phyloP scores from a whole-genome alignment of 331 rosid species.

The Phaseolus coccineus region DNA sequence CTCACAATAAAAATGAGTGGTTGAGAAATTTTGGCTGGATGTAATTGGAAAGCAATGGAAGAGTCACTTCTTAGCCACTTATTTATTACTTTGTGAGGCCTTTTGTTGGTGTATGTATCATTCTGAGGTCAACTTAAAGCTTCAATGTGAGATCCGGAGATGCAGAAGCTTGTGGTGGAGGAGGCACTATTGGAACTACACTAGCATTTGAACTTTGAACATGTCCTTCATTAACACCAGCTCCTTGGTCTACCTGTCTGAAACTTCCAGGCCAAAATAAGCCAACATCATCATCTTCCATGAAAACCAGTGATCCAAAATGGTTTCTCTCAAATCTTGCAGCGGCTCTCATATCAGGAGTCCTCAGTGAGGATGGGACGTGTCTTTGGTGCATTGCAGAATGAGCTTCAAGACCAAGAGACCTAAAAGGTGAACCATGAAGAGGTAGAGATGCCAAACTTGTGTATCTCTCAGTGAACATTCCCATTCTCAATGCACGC shows the following conservation, averaged over 20 bases:
- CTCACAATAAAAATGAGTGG: slow-evolving; percentile 36
- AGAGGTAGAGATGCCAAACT: slow-evolving; percentile 95
- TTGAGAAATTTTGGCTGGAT: slow-evolving; percentile 24
- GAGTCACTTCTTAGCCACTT: slow-evolving; percentile 34
- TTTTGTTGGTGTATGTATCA: slow-evolving; percentile 25
- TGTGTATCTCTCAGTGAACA: slow-evolving; percentile 75
- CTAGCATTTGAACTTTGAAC: slow-evolving; percentile 52
- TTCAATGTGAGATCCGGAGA: slow-evolving; percentile 88
- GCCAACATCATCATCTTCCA: slow-evolving; percentile 81
- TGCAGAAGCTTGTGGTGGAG: slow-evolving; percentile 56
- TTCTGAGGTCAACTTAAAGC: slow-evolving; percentile 56
- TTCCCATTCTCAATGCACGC: slow-evolving; percentile 93
- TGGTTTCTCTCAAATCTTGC: slow-evolving; percentile 75
- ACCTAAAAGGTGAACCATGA: slow-evolving; percentile 84
- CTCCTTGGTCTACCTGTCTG: slow-evolving; percentile 65
- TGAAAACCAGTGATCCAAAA: slow-evolving; percentile 61
- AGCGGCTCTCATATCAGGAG: slow-evolving; percentile 64
- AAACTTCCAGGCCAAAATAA: slow-evolving; percentile 94
- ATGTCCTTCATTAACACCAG: slow-evolving; percentile 37
- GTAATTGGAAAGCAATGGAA: neutral
- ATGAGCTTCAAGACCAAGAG: slow-evolving; percentile 90
- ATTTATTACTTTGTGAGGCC: slow-evolving; percentile 34
- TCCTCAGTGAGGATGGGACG: slow-evolving; percentile 45
- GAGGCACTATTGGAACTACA: slow-evolving; percentile 43
- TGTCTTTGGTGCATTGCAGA: slow-evolving; percentile 74